Percentiles rank a stretch among this genome's conserved stretches.
Evolutionary conservation across 352 stramenopile genomes (phyloP).

Genomic region (Pythium sukuiense): DNA sequence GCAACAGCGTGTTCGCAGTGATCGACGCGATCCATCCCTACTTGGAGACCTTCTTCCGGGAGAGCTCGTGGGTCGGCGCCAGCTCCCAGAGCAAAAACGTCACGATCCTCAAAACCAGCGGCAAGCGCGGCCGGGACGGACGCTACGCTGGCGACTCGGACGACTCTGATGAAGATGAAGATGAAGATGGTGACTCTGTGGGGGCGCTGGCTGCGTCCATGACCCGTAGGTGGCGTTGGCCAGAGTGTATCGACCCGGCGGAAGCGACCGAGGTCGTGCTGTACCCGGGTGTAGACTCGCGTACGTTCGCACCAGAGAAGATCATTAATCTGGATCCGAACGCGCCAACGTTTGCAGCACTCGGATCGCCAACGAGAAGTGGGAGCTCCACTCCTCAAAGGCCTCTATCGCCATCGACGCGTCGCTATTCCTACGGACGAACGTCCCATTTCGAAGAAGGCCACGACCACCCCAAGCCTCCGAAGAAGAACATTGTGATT

Average conservation of each 20-base stretch:
- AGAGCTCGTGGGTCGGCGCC: slow-evolving; percentile 16
- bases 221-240: slow-evolving; percentile 38
- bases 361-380: background rate
- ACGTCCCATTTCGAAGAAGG: background rate
- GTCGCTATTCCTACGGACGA: background rate
- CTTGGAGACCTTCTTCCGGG: slow-evolving; percentile 45
- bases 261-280: slow-evolving; percentile 53
- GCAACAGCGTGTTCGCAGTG: slow-evolving; percentile 55
- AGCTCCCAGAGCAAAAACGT: slow-evolving; percentile 29
- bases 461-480: slow-evolving; percentile 21
- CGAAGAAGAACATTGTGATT: slow-evolving; percentile 51
- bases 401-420: background rate
- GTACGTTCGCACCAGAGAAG: slow-evolving; percentile 56
- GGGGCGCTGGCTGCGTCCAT: background rate
- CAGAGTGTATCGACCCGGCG: slow-evolving; percentile 46
- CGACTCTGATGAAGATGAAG: slow-evolving; percentile 23
- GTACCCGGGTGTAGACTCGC: slow-evolving; percentile 46
- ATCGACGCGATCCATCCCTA: slow-evolving; percentile 68
- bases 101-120: slow-evolving; percentile 24
- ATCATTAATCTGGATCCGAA: slow-evolving; percentile 54
- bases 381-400: background rate
- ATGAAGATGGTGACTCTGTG: slow-evolving; percentile 12
- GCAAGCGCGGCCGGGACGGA: slow-evolving; percentile 19
- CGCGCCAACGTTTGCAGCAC: background rate
- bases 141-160: slow-evolving; percentile 15